Evolutionary conservation across 2,329 filamentous ascomycete species (phyloP), one percentile per base, ranked within the genome.

Genomic region (Didymella glomerata): DNA sequence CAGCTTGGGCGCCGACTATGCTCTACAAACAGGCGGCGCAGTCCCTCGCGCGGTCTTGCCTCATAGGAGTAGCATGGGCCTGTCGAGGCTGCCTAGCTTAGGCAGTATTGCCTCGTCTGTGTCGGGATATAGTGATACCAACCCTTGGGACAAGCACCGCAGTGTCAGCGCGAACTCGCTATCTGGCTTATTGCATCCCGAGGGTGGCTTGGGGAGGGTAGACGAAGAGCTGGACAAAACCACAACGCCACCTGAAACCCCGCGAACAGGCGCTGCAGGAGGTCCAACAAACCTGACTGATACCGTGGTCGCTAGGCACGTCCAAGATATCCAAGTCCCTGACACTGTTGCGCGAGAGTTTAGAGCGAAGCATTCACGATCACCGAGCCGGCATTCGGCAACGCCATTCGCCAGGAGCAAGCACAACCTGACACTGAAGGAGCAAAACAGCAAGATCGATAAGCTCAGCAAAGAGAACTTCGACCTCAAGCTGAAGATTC

Each of bases 381-480:
- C 84, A 10, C 82, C 84, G 8, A 88, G 88, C 59, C 81, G 83
- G 58, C 70, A 68, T 58, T 70, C 70, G 57, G 76, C 70, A 25
- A 79, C 70, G 34, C 76, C 70, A 34, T 70, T 79, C 69, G 68
- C 76, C 16, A 72, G 75, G 7, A 76, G 69, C 62, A 80, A 77
- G 66, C 76, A 72, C 69, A 81, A 77, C 60, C 72, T 99, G 78
- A 98, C 95, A 0, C 81, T 99, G 40, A 98, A 97, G 76, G 95
- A 99, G 78, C 95, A 99, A 78, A 97, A 94, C 74, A 96, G 90
- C 78, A 98, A 94, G 14, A 97, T 99, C 64, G 95, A 99, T 77
- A 88, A 93, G 59, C 84, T 98, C 2, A 96, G 92, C 60, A 99
- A 99, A 79, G 95, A 99, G 77, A 99, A 99, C 74, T 99, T 98